Evolutionary conservation across 352 stramenopile species (phyloP).

Genomic region (Phytophthora cryptogea): DNA sequence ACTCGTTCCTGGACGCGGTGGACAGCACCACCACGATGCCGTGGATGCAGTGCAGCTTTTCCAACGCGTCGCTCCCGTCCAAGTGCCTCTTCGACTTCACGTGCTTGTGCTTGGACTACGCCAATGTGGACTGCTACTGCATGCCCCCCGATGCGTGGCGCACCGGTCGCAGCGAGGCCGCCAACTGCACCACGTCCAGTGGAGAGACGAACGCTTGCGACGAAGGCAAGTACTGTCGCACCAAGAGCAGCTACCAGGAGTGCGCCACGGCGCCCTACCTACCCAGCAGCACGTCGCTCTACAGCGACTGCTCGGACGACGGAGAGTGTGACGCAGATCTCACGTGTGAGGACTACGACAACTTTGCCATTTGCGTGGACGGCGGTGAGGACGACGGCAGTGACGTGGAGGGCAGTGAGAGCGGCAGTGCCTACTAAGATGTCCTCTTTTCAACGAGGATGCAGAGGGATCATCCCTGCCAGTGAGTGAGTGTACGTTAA

Average conservation of each 20-base stretch:
- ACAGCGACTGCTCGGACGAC: conserved; percentile 47
- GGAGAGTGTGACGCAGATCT: conserved; percentile 36
- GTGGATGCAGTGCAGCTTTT: conserved; percentile 42
- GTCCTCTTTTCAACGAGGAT: background rate
- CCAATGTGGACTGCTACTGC: conserved; percentile 54
- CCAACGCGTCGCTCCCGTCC: conserved; percentile 41
- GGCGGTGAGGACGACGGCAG: conserved; percentile 4
- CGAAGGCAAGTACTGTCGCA: conserved; percentile 60
- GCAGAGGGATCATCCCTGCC: background rate
- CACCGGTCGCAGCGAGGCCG: conserved; percentile 29
- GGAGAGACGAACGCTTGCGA: conserved; percentile 41
- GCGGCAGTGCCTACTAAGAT: conserved; percentile 9
- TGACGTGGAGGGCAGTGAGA: background rate
- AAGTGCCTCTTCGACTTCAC: conserved; percentile 56
- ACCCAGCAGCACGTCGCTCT: conserved; percentile 41
- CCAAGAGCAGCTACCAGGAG: conserved; percentile 52
- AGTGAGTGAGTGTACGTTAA: conserved; percentile 21
- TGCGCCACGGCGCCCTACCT: conserved; percentile 52
- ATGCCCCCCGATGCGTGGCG: conserved; percentile 53
- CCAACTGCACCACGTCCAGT: conserved; percentile 44
- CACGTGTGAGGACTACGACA: conserved; percentile 44
- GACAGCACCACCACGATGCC: conserved; percentile 43
- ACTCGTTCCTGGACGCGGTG: conserved; percentile 49
- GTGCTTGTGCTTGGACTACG: conserved; percentile 49
- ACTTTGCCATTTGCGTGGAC: conserved; percentile 47